A percentile compares a stretch with the other conserved stretches of the same genome.
Evolutionary conservation across 1,284 basidiomycete genomes (phyloP).

Genomic region (Melampsora americana): DNA sequence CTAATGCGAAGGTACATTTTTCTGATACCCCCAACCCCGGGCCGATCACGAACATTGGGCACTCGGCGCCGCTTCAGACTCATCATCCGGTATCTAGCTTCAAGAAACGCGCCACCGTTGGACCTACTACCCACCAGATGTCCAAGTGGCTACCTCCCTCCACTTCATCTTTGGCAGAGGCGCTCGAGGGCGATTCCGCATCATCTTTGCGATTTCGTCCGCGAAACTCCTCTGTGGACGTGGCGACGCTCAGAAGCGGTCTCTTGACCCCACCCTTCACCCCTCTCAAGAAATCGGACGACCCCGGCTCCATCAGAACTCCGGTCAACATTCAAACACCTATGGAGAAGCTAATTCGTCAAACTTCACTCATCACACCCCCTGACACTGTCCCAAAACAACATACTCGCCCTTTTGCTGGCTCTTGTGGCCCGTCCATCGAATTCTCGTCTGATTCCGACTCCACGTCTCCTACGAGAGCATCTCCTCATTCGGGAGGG

Average conservation of each 20-base stretch:
- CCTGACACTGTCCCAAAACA: conserved; percentile 28
- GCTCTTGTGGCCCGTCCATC: neutral
- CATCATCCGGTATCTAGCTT: neutral
- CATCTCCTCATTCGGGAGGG: conserved; percentile 13
- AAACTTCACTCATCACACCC: conserved; percentile 23
- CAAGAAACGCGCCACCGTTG: neutral
- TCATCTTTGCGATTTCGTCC: neutral
- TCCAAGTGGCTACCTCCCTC: conserved; percentile 41
- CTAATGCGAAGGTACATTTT: neutral
- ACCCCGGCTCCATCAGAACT: neutral
- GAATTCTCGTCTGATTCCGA: conserved; percentile 17
- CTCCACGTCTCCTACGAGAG: conserved; percentile 5
- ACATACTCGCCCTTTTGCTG: neutral
- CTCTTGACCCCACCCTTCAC: conserved; percentile 36
- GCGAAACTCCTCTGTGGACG: neutral
- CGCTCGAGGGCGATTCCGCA: conserved; percentile 12
- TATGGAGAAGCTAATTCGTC: conserved; percentile 3
- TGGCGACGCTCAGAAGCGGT: neutral
- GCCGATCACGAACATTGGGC: neutral
- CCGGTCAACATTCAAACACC: conserved; percentile 9
- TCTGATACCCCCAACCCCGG: neutral
- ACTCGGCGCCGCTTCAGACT: neutral
- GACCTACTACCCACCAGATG: conserved; percentile 17
- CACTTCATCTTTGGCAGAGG: conserved; percentile 18
- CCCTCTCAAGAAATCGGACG: conserved; percentile 18